Evolutionary conservation across 2,329 filamentous ascomycete species (phyloP).

Genomic region (Diaporthe sp.): DNA sequence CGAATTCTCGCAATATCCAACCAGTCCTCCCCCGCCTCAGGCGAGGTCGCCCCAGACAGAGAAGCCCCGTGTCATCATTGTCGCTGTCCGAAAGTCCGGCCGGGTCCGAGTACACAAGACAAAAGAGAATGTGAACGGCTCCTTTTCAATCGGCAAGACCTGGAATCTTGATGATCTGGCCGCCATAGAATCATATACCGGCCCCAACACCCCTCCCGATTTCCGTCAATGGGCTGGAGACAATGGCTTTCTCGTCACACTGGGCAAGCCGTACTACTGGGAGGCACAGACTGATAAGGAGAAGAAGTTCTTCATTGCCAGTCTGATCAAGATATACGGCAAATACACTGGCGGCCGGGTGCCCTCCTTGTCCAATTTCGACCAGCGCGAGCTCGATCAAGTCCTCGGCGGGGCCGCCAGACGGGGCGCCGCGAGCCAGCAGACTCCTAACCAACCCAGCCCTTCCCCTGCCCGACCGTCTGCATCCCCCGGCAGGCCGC

Average conservation of each 20-base stretch:
- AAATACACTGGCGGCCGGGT: conserved; percentile 93
- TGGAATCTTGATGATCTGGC: conserved; percentile 95
- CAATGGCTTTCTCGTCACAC: conserved; percentile 85
- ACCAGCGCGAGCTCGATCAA: conserved; percentile 79
- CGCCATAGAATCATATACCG: conserved; percentile 83
- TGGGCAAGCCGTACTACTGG: conserved; percentile 98
- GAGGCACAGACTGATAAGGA: conserved; percentile 92
- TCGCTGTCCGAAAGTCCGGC: conserved; percentile 92
- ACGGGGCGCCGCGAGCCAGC: conserved; percentile 49
- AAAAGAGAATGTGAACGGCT: conserved; percentile 91
- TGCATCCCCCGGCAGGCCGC: conserved; percentile 36
- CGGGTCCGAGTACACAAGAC: conserved; percentile 96
- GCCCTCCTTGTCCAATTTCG: conserved; percentile 86
- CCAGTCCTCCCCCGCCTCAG: conserved; percentile 84
- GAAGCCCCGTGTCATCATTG: conserved; percentile 91
- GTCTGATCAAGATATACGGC: conserved; percentile 93
- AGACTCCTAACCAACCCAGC: conserved; percentile 37
- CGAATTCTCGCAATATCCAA: conserved; percentile 87
- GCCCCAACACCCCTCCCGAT: conserved; percentile 65
- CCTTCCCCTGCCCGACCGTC: conserved; percentile 27
- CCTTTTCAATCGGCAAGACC: conserved; percentile 97
- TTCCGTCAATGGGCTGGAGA: conserved; percentile 82
- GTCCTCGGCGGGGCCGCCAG: conserved; percentile 69
- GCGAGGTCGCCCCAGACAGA: conserved; percentile 77
- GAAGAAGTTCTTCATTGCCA: conserved; percentile 98